Evolutionary conservation across 129 eudicot genomes (phyloP).

Genomic region (Lactuca sativa): DNA sequence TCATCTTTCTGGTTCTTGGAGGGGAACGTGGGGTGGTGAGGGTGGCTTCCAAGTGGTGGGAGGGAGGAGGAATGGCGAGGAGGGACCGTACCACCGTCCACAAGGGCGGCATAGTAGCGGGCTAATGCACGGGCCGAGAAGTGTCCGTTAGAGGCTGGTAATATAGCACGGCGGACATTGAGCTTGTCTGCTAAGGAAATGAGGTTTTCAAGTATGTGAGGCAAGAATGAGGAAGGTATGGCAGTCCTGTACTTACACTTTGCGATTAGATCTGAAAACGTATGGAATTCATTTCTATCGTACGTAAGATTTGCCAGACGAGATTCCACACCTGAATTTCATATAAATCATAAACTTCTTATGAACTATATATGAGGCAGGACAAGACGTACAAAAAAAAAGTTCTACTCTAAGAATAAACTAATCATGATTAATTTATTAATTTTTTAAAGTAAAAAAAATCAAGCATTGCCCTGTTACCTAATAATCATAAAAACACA

Average conservation of each 20-base stretch:
- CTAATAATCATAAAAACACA: too few species aligned
- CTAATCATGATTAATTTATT: too few species aligned
- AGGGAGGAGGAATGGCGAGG: constrained; percentile 51
- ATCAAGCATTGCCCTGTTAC: too few species aligned
- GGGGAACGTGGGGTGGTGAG: constrained; percentile 47
- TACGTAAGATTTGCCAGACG: constrained; percentile 46
- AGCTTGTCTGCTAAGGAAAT: constrained; percentile 62
- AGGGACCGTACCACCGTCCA: constrained; percentile 60
- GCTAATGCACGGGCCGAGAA: constrained; percentile 95
- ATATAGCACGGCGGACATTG: constrained; percentile 62
- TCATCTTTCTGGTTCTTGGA: neutral
- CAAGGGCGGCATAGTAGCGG: constrained; percentile 81
- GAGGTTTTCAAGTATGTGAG: constrained; percentile 35
- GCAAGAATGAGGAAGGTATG: constrained; percentile 61
- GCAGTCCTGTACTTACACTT: constrained; percentile 20
- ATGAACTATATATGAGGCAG: too few species aligned
- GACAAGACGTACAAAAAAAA: too few species aligned
- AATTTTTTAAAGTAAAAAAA: too few species aligned
- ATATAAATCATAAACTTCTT: too few species aligned
- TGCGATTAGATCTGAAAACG: neutral
- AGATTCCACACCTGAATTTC: too few species aligned
- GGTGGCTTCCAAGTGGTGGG: constrained; percentile 71
- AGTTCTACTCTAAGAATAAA: too few species aligned
- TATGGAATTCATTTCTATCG: constrained; percentile 43
- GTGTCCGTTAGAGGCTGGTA: constrained; percentile 77